Conservation (phyloP, 306 rosid species). For the Vigna trinervia region DNA sequence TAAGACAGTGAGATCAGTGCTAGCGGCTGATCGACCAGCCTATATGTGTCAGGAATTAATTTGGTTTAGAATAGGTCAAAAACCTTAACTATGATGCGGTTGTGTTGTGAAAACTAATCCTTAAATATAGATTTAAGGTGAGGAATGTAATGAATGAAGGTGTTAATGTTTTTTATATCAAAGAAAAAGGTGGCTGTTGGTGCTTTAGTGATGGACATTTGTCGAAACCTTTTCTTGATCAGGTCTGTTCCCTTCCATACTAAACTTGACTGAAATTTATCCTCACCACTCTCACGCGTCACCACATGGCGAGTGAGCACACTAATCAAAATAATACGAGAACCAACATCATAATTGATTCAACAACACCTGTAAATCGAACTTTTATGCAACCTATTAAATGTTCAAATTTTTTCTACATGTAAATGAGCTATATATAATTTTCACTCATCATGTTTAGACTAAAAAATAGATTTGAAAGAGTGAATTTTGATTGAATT, state of each 20-base stretch:
- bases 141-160: conserved; percentile 20
- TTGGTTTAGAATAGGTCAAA: conserved; percentile 15
- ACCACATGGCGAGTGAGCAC: not conserved
- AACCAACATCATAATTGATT: too few species aligned
- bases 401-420: too few species aligned
- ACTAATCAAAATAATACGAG: not conserved
- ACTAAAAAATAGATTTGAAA: too few species aligned
- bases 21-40: conserved; percentile 33
- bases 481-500: too few species aligned
- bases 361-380: too few species aligned
- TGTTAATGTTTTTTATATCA: not conserved
- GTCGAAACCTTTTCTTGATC: conserved; percentile 50
- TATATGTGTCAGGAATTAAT: conserved; percentile 20
- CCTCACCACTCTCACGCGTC: conserved; percentile 47
- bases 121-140: conserved; percentile 12
- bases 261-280: conserved; percentile 28
- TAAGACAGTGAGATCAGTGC: conserved; percentile 30
- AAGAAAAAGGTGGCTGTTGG: not conserved
- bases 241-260: conserved; percentile 51
- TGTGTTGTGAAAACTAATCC: not conserved
- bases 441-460: too few species aligned
- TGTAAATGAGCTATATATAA: too few species aligned
- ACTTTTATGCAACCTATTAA: too few species aligned
- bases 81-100: conserved; percentile 37
- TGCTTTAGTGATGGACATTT: not conserved